Evolutionary conservation across 2,329 filamentous ascomycete species (phyloP).

Genomic region (Colletotrichum paranaense): DNA sequence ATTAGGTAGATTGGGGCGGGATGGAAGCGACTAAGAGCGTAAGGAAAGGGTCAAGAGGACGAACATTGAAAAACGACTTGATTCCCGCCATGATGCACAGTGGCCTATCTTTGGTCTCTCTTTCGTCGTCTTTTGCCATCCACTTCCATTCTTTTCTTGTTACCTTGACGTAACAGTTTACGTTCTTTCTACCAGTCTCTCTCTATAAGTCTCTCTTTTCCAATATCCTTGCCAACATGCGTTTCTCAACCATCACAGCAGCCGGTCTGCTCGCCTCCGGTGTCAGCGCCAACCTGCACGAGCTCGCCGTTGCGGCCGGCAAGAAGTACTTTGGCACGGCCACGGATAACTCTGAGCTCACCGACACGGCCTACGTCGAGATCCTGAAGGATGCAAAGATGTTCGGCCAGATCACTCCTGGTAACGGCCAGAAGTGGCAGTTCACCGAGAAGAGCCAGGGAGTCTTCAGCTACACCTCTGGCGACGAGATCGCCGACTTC

Average conservation of each 20-base stretch:
- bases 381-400: constrained; percentile 68
- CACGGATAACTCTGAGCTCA: constrained; percentile 65
- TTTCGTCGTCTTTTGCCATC: constrained; percentile 19
- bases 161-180: background rate
- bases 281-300: constrained; percentile 48
- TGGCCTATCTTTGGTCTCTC: background rate
- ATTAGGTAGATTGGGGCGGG: constrained; percentile 16
- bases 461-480: constrained; percentile 68
- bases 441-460: constrained; percentile 67
- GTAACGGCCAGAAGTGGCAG: constrained; percentile 74
- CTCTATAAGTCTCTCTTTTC: constrained; percentile 8
- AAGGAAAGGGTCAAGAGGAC: background rate
- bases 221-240: constrained; percentile 5
- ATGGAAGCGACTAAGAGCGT: background rate
- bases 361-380: constrained; percentile 63
- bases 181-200: background rate
- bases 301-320: constrained; percentile 41
- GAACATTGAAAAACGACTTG: constrained; percentile 14
- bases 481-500: constrained; percentile 65
- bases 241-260: constrained; percentile 28
- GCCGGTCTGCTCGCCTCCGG: constrained; percentile 31
- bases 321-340: constrained; percentile 72
- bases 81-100: background rate
- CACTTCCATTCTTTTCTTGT: constrained; percentile 17
- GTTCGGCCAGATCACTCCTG: constrained; percentile 74